phyloP scores from a whole-genome alignment of 768 basidiomycete species.

The Pisolithus microcarpus region DNA sequence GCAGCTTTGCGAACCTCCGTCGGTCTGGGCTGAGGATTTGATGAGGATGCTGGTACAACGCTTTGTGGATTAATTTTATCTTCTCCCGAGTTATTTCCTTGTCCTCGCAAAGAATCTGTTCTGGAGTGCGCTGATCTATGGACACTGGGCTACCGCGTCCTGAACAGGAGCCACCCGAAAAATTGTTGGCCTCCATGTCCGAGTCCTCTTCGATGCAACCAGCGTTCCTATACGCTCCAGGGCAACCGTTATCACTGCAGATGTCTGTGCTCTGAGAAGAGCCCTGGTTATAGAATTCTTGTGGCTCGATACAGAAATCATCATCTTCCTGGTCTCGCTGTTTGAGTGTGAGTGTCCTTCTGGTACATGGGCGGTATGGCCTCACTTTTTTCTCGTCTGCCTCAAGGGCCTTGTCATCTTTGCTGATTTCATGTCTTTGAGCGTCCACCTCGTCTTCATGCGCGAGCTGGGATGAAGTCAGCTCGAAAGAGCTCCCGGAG shows the following conservation, averaged over 20 bases:
- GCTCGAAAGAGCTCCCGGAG: constrained; percentile 1
- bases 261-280: constrained; percentile 6
- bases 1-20: constrained; percentile 1
- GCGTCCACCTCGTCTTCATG: constrained; percentile 6
- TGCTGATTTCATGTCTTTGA: constrained; percentile 1
- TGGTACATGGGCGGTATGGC: neutral
- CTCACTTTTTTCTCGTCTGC: constrained; percentile 4
- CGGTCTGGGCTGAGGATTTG: constrained; percentile 4
- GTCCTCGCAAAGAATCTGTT: constrained; percentile 1
- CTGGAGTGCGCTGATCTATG: constrained; percentile 1
- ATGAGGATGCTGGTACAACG: neutral
- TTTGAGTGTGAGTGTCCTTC: neutral
- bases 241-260: neutral
- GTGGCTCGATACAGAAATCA: constrained; percentile 3
- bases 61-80: constrained; percentile 3
- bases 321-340: constrained; percentile 9
- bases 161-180: constrained; percentile 1
- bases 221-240: neutral
- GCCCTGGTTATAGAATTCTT: constrained; percentile 3
- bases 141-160: neutral
- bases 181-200: neutral
- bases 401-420: constrained; percentile 5
- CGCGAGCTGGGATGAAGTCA: constrained; percentile 8
- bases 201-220: neutral
- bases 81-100: constrained; percentile 1